phyloP scores from a whole-genome alignment of 2,329 filamentous ascomycete species.

The Emergomyces africanus region DNA sequence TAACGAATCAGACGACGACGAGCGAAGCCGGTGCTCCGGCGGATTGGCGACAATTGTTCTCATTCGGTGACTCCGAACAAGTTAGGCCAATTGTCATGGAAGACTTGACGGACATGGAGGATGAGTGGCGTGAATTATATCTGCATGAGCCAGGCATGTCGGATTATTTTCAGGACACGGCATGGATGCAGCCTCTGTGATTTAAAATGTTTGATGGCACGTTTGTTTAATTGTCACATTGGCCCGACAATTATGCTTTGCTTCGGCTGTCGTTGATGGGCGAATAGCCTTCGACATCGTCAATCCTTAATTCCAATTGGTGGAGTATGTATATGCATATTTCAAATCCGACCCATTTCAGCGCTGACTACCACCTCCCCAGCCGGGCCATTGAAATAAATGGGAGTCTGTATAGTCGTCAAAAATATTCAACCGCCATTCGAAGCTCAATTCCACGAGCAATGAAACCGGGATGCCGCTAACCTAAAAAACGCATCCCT shows the following conservation, averaged over 20 bases:
- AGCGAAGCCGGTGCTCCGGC: constrained; percentile 24
- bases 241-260: background rate
- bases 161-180: constrained; percentile 28
- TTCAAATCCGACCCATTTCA: background rate
- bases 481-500: background rate
- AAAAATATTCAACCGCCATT: background rate
- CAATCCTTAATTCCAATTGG: background rate
- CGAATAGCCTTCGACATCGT: too few relatives aligned
- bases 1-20: constrained; percentile 13
- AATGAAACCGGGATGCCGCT: background rate
- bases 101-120: constrained; percentile 28
- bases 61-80: constrained; percentile 27
- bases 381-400: background rate
- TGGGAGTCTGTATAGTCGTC: background rate
- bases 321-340: background rate
- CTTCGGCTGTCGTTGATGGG: background rate
- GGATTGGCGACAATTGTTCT: constrained; percentile 31
- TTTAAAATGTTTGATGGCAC: background rate
- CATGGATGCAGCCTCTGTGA: constrained; percentile 24
- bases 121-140: constrained; percentile 35
- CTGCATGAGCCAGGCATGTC: constrained; percentile 31
- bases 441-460: too few relatives aligned
- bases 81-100: constrained; percentile 26
- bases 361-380: background rate
- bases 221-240: background rate